Evolutionary conservation across 2,329 filamentous ascomycete species (phyloP).

Genomic region (Aureobasidium sp.): DNA sequence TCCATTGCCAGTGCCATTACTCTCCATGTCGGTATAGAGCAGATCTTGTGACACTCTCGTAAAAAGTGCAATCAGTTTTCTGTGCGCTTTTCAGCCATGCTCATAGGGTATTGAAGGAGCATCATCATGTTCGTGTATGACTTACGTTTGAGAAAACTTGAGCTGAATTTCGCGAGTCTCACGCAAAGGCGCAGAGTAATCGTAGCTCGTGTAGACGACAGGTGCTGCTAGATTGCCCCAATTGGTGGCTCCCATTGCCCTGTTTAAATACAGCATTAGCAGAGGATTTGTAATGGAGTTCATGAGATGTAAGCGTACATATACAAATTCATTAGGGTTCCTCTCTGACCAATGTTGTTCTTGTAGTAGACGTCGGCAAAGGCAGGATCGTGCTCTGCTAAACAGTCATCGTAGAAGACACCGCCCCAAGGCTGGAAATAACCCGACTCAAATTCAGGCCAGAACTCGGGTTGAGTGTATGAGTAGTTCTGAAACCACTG

Average conservation of each 20-base stretch:
- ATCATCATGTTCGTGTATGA: too few species aligned
- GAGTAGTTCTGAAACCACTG: constrained; percentile 33
- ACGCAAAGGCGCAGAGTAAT: constrained; percentile 56
- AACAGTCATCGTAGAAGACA: constrained; percentile 42
- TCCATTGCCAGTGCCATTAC: constrained; percentile 39
- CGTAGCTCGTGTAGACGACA: constrained; percentile 53
- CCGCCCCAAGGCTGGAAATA: constrained; percentile 57
- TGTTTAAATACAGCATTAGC: too few species aligned
- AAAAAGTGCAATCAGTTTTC: constrained; percentile 54
- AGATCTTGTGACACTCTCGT: constrained; percentile 52
- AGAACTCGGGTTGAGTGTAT: constrained; percentile 46
- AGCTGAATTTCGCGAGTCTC: constrained; percentile 52
- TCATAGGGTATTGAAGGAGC: too few species aligned
- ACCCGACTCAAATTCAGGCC: constrained; percentile 56
- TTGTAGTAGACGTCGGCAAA: constrained; percentile 61
- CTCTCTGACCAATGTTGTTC: constrained; percentile 53
- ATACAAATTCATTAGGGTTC: constrained; percentile 55
- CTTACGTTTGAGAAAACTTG: constrained; percentile 54
- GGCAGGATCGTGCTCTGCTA: constrained; percentile 48
- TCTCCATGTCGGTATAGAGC: constrained; percentile 47
- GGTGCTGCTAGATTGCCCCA: constrained; percentile 55
- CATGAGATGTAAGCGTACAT: constrained; percentile 49
- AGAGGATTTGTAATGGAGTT: too few species aligned
- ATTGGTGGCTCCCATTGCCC: constrained; percentile 49
- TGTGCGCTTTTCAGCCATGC: background rate